Evolutionary conservation across 108 stramenopile genomes (phyloP).

Genomic region (Pseudonitzschia delicatissima): DNA sequence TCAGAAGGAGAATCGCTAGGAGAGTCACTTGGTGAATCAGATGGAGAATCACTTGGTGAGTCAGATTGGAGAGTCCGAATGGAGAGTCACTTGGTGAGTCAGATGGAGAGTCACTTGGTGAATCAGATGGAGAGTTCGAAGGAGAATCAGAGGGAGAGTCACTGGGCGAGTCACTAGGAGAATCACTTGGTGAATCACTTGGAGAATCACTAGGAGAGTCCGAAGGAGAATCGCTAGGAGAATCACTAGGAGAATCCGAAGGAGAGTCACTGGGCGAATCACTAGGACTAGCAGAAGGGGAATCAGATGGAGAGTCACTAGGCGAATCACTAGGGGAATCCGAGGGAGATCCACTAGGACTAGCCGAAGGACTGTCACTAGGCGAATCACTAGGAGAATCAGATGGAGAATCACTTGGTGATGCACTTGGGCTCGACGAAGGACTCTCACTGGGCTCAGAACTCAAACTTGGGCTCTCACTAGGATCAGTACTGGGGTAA

Average conservation of each 20-base stretch:
- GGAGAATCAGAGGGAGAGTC: background rate
- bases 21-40: background rate
- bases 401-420: too few relatives aligned
- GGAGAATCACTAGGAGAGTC: too few relatives aligned
- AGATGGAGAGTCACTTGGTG: slow-evolving; percentile 19
- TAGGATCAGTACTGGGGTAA: slow-evolving; percentile 12
- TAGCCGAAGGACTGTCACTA: too few relatives aligned
- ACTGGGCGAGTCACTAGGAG: too few relatives aligned
- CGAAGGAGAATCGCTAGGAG: too few relatives aligned
- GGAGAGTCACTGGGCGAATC: too few relatives aligned
- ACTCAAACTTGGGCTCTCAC: slow-evolving; percentile 15
- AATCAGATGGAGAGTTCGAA: background rate
- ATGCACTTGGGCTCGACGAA: background rate
- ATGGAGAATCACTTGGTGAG: background rate
- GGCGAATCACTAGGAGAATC: background rate
- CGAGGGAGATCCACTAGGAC: too few relatives aligned
- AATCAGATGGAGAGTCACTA: background rate
- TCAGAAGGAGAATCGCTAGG: background rate
- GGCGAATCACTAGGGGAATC: background rate
- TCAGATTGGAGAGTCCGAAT: too few relatives aligned
- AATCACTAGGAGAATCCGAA: background rate
- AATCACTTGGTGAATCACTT: too few relatives aligned
- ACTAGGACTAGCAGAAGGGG: too few relatives aligned
- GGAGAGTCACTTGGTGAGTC: background rate
- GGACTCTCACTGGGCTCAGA: background rate